Conservation (phyloP, 2,329 filamentous ascomycete species). For the Parastagonospora avenae region DNA sequence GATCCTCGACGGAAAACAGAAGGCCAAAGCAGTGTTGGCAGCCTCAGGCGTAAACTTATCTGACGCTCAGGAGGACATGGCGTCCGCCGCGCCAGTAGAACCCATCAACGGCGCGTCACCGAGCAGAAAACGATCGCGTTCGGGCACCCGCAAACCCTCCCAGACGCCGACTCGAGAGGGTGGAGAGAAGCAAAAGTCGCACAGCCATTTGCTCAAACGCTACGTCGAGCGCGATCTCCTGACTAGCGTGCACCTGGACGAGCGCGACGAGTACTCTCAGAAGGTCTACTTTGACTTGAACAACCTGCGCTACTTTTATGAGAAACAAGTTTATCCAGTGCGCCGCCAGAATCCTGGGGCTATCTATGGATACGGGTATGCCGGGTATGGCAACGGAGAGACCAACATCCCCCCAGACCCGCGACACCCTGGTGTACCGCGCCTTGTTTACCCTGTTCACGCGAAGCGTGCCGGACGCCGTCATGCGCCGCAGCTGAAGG, state of each 20-base stretch:
- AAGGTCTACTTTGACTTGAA: slow-evolving; percentile 67
- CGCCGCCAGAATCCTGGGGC: slow-evolving; percentile 62
- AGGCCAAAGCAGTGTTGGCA: slow-evolving; percentile 63
- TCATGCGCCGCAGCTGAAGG: slow-evolving; percentile 72
- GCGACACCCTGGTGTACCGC: slow-evolving; percentile 52
- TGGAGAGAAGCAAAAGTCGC: slow-evolving; percentile 45
- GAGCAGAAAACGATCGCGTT: slow-evolving; percentile 64
- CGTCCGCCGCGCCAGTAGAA: slow-evolving; percentile 41
- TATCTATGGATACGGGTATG: slow-evolving; percentile 75
- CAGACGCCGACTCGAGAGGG: slow-evolving; percentile 41
- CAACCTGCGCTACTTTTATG: slow-evolving; percentile 32
- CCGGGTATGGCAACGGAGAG: slow-evolving; percentile 84
- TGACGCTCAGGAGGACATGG: slow-evolving; percentile 33
- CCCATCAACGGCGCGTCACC: slow-evolving; percentile 55
- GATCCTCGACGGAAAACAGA: slow-evolving; percentile 65
- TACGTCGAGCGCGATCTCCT: slow-evolving; percentile 69
- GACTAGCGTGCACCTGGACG: slow-evolving; percentile 60
- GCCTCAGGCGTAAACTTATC: slow-evolving; percentile 53
- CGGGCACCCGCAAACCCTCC: slow-evolving; percentile 60
- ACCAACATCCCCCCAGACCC: slow-evolving; percentile 65
- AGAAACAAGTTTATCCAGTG: slow-evolving; percentile 61
- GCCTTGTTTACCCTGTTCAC: slow-evolving; percentile 78
- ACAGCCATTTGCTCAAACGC: slow-evolving; percentile 61
- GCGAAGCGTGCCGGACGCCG: slow-evolving; percentile 78
- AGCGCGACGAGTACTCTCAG: slow-evolving; percentile 56